Evolutionary conservation across 768 basidiomycete species (phyloP), one percentile per base, ranked within the genome.

Genomic region (Sporobolomyces pararoseus): DNA sequence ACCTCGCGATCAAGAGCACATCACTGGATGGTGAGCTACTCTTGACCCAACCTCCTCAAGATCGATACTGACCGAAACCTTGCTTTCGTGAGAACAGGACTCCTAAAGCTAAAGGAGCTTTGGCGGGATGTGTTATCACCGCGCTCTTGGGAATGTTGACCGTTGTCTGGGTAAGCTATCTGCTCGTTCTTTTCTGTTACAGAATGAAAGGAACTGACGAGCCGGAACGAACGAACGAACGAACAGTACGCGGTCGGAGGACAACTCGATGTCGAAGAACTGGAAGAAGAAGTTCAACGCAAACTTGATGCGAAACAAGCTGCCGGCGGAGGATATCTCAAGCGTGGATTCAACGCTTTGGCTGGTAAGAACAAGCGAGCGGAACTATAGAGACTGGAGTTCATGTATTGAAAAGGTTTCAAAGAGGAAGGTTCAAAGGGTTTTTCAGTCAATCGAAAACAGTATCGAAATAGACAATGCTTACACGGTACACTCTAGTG

Each of bases 131-230:
- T 72, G 87, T 97, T 44, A 80, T 97, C 63, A 85, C 90, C 2
- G 93, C 91, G 2, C 81, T 89, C 19, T 70, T 95, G 46, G 95
- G 95, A 0, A 89, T 96, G 87, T 71, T 82, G 12, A 84, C 86
- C 1, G 89, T 95, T 35, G 81, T 86, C 46, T 98, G 93, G 91
- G 61, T 63, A 25, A 46, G 67, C 52, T 34, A n/a, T n/a, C n/a
- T n/a, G n/a, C n/a, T 55, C 54, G 10, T 12, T 42, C 29, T 58
- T 25, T 27, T 27, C 58, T 59, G 16, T 17, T 54, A 17, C 14
- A 29, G 5, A 29, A 54, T 13, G 27, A 29, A 54, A 29, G 23
- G 35, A n/a, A 3, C 54, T 53, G 39, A 27, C 27, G 39, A 37
- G 23, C n/a, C n/a, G n/a, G n/a, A n/a, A n/a, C n/a, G n/a, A n/a